Evolutionary conservation across 108 stramenopile genomes (phyloP).

Genomic region (Poteriospumella lacustris): DNA sequence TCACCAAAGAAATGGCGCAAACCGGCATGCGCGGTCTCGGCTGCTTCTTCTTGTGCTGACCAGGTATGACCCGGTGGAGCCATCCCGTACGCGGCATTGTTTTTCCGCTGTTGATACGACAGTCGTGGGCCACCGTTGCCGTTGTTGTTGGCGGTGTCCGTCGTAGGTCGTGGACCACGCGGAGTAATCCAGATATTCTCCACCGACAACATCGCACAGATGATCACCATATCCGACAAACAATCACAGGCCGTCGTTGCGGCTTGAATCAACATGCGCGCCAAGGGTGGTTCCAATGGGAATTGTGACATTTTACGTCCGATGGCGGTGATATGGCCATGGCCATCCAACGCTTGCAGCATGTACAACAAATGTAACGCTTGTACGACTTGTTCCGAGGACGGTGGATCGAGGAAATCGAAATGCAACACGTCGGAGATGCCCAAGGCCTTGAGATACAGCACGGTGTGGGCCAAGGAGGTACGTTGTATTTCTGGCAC

Average conservation of each 20-base stretch:
- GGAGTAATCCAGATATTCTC: conserved; percentile 50
- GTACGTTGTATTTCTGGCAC: conserved; percentile 82
- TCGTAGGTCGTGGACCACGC: background rate
- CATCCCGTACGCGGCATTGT: too few species aligned
- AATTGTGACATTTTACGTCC: conserved; percentile 31
- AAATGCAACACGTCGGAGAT: conserved; percentile 72
- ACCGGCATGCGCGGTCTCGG: too few species aligned
- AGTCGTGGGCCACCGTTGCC: too few species aligned
- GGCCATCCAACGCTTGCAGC: conserved; percentile 48
- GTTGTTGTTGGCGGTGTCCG: too few species aligned
- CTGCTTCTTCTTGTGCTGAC: too few species aligned
- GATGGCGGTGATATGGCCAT: conserved; percentile 41
- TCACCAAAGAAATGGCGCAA: too few species aligned
- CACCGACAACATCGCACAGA: conserved; percentile 46
- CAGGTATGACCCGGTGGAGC: too few species aligned
- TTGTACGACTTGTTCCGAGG: conserved; percentile 43
- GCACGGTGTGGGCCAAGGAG: conserved; percentile 72
- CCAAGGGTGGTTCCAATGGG: conserved; percentile 31
- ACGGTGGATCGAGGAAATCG: conserved; percentile 80
- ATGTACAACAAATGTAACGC: conserved; percentile 42
- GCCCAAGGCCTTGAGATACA: conserved; percentile 88
- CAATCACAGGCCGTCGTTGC: conserved; percentile 29
- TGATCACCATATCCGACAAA: conserved; percentile 42
- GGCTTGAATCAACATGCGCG: conserved; percentile 22
- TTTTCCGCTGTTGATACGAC: too few species aligned